Percentiles rank a stretch among this genome's conserved stretches.
Evolutionary conservation across 345 rosid species (phyloP).

Genomic region (Mallotus nudiflorus): DNA sequence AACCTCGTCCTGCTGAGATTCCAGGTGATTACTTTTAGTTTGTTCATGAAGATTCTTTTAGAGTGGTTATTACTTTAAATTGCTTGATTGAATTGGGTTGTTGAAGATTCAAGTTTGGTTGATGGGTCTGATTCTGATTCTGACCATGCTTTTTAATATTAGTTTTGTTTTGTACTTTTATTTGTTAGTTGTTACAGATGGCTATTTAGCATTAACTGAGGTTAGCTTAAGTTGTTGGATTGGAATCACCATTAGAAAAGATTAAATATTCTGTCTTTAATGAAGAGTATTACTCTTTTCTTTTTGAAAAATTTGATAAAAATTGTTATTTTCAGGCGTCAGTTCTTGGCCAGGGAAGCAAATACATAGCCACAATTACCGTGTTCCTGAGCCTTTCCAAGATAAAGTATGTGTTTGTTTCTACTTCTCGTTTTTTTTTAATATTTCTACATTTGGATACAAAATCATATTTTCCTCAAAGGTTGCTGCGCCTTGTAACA

Average conservation of each 20-base stretch:
- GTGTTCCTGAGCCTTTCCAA: constrained; percentile 55
- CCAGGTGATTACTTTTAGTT: constrained; percentile 39
- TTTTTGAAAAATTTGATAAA: not conserved
- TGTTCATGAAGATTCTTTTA: not conserved
- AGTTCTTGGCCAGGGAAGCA: constrained; percentile 81
- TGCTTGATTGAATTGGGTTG: not conserved
- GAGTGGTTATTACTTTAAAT: not conserved
- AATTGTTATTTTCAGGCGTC: constrained; percentile 44
- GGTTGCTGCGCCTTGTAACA: not conserved
- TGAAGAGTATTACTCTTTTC: not conserved
- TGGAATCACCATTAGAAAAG: not conserved
- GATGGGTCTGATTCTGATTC: too few relatives aligned
- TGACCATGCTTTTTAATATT: too few relatives aligned
- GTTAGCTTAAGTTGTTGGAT: too few relatives aligned
- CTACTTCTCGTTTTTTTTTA: constrained; percentile 1
- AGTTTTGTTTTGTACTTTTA: too few relatives aligned
- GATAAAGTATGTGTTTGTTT: constrained; percentile 57
- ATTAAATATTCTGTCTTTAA: not conserved
- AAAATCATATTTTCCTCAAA: not conserved
- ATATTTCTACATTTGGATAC: too few relatives aligned
- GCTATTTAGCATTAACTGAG: too few relatives aligned
- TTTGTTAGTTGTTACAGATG: too few relatives aligned
- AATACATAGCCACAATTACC: constrained; percentile 80
- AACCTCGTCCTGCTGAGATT: constrained; percentile 67
- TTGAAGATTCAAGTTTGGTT: too few relatives aligned